Conservation (phyloP, 371 early-diverging fungal species). For the Smittium culicis region DNA sequence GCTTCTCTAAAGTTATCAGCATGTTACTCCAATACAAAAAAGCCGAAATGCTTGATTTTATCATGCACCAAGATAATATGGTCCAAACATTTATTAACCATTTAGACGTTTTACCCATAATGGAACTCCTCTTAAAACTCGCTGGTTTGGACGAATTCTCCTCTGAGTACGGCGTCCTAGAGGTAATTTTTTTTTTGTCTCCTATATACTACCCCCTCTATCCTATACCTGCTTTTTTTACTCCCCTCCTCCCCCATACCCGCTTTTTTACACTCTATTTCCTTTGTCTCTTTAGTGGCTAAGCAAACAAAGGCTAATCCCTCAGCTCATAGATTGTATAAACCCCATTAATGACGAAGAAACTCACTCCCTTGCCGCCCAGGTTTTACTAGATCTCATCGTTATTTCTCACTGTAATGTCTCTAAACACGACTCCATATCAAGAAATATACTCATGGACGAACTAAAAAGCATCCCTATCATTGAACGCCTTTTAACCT, state of each 20-base stretch:
- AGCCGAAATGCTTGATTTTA: slow-evolving; percentile 54
- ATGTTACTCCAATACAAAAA: slow-evolving; percentile 71
- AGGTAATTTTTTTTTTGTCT: slow-evolving; percentile 13
- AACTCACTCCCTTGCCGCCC: slow-evolving; percentile 75
- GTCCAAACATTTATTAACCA: slow-evolving; percentile 51
- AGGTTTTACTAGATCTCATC: slow-evolving; percentile 81
- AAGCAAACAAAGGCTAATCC: slow-evolving; percentile 57
- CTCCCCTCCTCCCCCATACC: no score
- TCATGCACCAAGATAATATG: slow-evolving; percentile 45
- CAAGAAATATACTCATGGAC: slow-evolving; percentile 51
- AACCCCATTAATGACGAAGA: slow-evolving; percentile 61
- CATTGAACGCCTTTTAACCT: slow-evolving; percentile 55
- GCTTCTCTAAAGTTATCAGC: slow-evolving; percentile 75
- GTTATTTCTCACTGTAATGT: slow-evolving; percentile 66
- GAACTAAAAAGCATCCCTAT: slow-evolving; percentile 62
- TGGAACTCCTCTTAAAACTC: slow-evolving; percentile 78
- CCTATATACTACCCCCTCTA: not conserved
- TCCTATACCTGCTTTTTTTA: not conserved
- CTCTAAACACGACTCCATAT: slow-evolving; percentile 51
- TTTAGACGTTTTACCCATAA: slow-evolving; percentile 69
- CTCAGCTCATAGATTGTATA: slow-evolving; percentile 53
- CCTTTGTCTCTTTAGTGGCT: slow-evolving; percentile 48
- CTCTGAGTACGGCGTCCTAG: slow-evolving; percentile 42
- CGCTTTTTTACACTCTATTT: not conserved
- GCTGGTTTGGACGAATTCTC: slow-evolving; percentile 79